Base-by-base conservation (phyloP, 202 grass and related monocot genomes). In the Zizania palustris region DNA sequence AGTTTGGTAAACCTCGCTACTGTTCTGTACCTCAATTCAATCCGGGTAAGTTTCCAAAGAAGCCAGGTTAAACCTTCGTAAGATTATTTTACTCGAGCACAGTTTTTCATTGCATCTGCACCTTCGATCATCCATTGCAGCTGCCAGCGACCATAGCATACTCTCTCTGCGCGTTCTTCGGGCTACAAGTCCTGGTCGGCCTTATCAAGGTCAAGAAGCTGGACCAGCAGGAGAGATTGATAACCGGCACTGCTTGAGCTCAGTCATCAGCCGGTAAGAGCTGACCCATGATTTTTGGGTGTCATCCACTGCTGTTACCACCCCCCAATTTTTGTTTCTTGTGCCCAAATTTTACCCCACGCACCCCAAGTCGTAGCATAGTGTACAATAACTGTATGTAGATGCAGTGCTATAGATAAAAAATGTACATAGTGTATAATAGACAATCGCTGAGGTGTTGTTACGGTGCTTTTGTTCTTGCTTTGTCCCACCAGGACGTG, bases 1-100 rank as follows among this genome's bases (percentile, higher is more conserved):
- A 98, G 89, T 80, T 88, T 95, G 84, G 78, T 90, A 57, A 98
- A 98, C 87, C 80, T 98, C 4, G 91, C 87, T 68, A 95, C 96
- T 51, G 60, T 95, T 84, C 77, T 98, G 28, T 80, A 98, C 72
- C 74, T 98, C 83, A 98, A 92, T 88, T 92, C 91, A 0, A 76
- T 98, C 55, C 81, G 89, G 56, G 96, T 98, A 84, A 98, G 80
- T 78, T 72, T 46, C 45, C 16, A 40, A 81, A 69, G 35, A 53
- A 85, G 44, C 65, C 10, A 9, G 15, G 50, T 45, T 73, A 65
- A 65, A 0, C 20, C 28, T 83, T 73, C 65, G 13, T 65, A 65
- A 64, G 41, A 72, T 70, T 66, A 28, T 28, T 28, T 28, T 28
- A 65, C 34, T 54, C 11, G n/a, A 1, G 43, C 35, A 13, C 46